Evolutionary conservation across 2,329 filamentous ascomycete species (phyloP).

Genomic region (Xylaria sp.): DNA sequence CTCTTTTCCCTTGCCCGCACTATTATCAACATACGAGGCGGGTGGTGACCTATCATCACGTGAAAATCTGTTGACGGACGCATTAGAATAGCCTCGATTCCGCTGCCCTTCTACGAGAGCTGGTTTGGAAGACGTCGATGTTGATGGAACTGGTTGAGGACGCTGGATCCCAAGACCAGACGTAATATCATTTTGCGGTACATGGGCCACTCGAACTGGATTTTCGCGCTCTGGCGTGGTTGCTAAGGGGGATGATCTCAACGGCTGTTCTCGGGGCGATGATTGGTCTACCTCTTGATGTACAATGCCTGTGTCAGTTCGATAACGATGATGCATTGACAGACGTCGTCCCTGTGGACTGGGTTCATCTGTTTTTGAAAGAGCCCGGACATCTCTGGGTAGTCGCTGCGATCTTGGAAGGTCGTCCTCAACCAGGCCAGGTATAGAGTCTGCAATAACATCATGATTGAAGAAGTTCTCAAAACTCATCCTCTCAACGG

Average conservation of each 20-base stretch:
- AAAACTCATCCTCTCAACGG: slow-evolving; percentile 86
- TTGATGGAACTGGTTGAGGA: slow-evolving; percentile 58
- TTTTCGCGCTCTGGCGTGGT: slow-evolving; percentile 54
- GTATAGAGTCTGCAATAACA: slow-evolving; percentile 80
- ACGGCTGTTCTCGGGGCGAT: slow-evolving; percentile 57
- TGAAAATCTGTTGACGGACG: slow-evolving; percentile 51
- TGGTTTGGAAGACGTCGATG: slow-evolving; percentile 60
- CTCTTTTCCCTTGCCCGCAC: slow-evolving; percentile 48
- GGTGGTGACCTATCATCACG: slow-evolving; percentile 52
- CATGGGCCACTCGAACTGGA: slow-evolving; percentile 50
- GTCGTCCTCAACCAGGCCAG: slow-evolving; percentile 84
- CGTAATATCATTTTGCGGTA: slow-evolving; percentile 58
- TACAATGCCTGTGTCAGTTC: slow-evolving; percentile 51
- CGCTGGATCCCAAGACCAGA: slow-evolving; percentile 66
- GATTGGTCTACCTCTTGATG: slow-evolving; percentile 52
- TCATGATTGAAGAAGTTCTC: slow-evolving; percentile 83
- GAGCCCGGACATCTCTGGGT: slow-evolving; percentile 51
- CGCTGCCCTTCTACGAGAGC: slow-evolving; percentile 52
- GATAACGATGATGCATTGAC: slow-evolving; percentile 56
- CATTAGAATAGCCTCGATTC: slow-evolving; percentile 55
- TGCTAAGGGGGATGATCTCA: slow-evolving; percentile 57
- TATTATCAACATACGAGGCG: slow-evolving; percentile 52
- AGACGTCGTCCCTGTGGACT: slow-evolving; percentile 49
- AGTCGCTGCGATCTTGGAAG: slow-evolving; percentile 57
- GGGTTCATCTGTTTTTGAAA: slow-evolving; percentile 50